A percentile compares a stretch with the other conserved stretches of the same genome.
These are phyloP conservation scores for Hymenoscyphus linearis DNA, from an alignment of 2,329 filamentous ascomycete genomes.

Conservation along the genomic window DNA sequence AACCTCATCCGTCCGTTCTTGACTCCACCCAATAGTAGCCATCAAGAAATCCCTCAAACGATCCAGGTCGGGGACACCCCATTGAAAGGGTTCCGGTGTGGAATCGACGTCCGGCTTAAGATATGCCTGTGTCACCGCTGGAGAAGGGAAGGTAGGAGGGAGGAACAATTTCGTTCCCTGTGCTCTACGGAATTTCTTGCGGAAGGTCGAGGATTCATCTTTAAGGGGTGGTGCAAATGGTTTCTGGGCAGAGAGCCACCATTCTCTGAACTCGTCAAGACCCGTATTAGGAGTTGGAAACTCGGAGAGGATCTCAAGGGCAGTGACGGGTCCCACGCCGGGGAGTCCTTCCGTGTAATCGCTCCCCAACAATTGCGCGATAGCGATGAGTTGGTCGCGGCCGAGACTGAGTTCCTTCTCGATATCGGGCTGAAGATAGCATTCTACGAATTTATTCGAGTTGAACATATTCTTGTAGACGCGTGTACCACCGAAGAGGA, in stretches of 20 bases:
- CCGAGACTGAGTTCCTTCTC: constrained; percentile 85
- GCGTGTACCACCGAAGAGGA: constrained; percentile 90
- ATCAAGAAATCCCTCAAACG: constrained; percentile 80
- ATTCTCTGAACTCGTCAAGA: constrained; percentile 73
- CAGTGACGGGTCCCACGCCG: constrained; percentile 89
- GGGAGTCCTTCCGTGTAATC: constrained; percentile 93
- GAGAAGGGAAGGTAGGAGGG: constrained; percentile 71
- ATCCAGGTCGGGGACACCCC: constrained; percentile 91
- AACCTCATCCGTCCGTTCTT: constrained; percentile 90
- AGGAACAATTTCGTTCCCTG: constrained; percentile 84
- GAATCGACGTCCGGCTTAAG: constrained; percentile 79
- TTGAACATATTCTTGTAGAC: constrained; percentile 99
- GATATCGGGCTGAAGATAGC: constrained; percentile 78
- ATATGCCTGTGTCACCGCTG: constrained; percentile 77
- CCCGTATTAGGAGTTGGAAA: constrained; percentile 53
- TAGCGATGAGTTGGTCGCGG: constrained; percentile 78
- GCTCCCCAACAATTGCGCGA: constrained; percentile 86
- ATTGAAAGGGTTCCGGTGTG: constrained; percentile 76
- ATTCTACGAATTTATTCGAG: constrained; percentile 95
- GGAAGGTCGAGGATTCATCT: constrained; percentile 63
- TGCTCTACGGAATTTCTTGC: constrained; percentile 76
- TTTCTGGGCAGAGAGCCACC: constrained; percentile 79
- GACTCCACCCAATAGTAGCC: constrained; percentile 86
- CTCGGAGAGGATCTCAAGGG: constrained; percentile 88
- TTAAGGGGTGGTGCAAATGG: constrained; percentile 51